These are phyloP conservation scores for Heteromeles arbutifolia DNA, from an alignment of 306 rosid genomes.

Conservation along the genomic window DNA sequence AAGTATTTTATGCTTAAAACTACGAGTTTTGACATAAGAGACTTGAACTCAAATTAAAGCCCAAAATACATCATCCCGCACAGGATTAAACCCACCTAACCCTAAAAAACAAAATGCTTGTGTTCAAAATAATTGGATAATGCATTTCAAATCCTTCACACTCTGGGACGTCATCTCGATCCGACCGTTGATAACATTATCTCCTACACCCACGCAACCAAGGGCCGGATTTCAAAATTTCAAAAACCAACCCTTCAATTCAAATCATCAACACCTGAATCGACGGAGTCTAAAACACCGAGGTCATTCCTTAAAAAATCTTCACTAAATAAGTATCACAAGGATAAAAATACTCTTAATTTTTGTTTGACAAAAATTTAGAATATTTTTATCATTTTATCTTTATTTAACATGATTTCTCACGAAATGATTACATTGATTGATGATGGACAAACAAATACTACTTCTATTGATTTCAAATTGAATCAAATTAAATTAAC, in stretches of 20 bases:
- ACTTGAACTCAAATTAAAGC: neutral
- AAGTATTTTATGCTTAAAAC: too few species aligned
- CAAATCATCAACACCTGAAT: neutral
- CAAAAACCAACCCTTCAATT: neutral
- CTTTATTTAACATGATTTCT: too few species aligned
- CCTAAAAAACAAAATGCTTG: neutral
- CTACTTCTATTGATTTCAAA: too few species aligned
- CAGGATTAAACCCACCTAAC: too few species aligned
- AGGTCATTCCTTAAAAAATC: fast-evolving
- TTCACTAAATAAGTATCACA: fast-evolving
- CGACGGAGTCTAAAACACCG: too few species aligned
- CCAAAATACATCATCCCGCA: too few species aligned
- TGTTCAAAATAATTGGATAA: neutral
- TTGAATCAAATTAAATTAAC: conserved; percentile 1
- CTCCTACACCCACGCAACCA: neutral
- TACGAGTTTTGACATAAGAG: neutral
- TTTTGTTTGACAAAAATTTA: too few species aligned
- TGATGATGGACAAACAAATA: too few species aligned
- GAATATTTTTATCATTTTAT: too few species aligned
- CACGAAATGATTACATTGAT: too few species aligned
- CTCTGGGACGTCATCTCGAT: neutral
- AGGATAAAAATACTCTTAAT: too few species aligned
- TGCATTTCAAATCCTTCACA: neutral
- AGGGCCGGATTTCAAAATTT: neutral
- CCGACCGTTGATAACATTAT: neutral